Base-by-base conservation (phyloP, 208 protist species). In the Crithidia sp. region DNA sequence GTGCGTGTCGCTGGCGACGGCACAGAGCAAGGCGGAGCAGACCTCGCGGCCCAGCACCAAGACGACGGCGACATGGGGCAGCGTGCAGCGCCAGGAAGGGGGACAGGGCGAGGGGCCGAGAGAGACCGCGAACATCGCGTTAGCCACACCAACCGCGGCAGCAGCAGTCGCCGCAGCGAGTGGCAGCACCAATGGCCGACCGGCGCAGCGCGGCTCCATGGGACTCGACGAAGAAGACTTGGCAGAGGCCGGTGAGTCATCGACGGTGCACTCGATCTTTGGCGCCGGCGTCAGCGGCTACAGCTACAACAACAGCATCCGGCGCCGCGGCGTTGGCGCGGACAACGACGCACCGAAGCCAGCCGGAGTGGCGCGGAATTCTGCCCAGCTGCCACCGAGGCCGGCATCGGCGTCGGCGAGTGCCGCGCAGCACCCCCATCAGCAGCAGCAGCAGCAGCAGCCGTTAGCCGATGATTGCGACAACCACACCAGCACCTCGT, bases 1-100 rank as follows among this genome's bases (percentile, higher is more conserved):
- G 61, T 75, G 70, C 52, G 70, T 58, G 19, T 19, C 61, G 5
- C 50, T 68, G 39, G 14, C 49, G 4, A 50, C 50, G 52, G 8
- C 61, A 9, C 36, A 12, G 9, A 13, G n/a, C 43, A 54, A 12
- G 3, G 5, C 6, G 39, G 16, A 7, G 4, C 37, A 3, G 59
- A 10, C 5, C 41, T 5, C 41, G 41, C 62, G 36, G 47, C 47
- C 4, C 3, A 39, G 13, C 49, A 4, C 14, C 6, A 40, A 40
- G 5, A 19, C 36, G 13, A 40, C 45, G 12, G 45, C 45, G 45
- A 13, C 9, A 49, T 0, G 45, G 12, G 45, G 62, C 7, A 13
- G 47, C 36, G 28, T 12, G 13, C 16, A 5, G 7, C 58, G 41
- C 2, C 58, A 63, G 14, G 58, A 63, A 7, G 36, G 5, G 12